Base-by-base conservation (phyloP, 495 filamentous ascomycete genomes). In the Aspergillus steynii region DNA sequence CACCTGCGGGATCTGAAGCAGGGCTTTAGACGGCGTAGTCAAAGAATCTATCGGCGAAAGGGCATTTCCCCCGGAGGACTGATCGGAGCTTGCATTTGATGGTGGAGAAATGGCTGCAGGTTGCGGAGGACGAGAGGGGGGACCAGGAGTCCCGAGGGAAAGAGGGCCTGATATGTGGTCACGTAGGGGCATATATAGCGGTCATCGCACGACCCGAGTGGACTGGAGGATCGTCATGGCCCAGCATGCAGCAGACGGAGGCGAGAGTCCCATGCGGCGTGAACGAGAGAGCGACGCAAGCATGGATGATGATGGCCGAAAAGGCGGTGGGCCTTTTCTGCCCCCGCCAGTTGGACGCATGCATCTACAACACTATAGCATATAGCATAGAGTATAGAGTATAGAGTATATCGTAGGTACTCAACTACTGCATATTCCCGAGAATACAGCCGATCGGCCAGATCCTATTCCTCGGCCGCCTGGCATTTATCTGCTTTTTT, bases 311-410 rank as follows among this genome's bases (percentile, higher is more conserved):
- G 61, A 60, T 65, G 58, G 61, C 32, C 55, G 61, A 58, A 57
- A 62, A 65, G 72, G 74, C 72, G 72, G 74, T 75, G 62, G 50
- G 71, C 20, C 29, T 49, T 50, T 60, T 68, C 61, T 68, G 62
- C 62, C 60, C 12, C 47, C 45, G 47, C 32, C 29, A 29, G 54
- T 27, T 46, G 45, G 51, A 55, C 28, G 25, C 51, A 15, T 6
- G 9, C 8, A 20, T 20, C 20, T 20, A 20, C 20, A 20, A 20
- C 20, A 20, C 20, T 20, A 20, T 20, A 20, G 20, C 20, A 20
- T 20, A 20, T 20, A 20, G 20, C 20, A 20, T 20, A 20, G 20
- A 20, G 20, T 20, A 20, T 20, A 20, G 20, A 20, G 20, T 20
- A 20, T 20, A 20, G 20, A 20, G 20, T 20, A 20, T 20, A 20